Evolutionary conservation across 2,329 filamentous ascomycete genomes (phyloP).

Genomic region (Cladophialophora exuberans): DNA sequence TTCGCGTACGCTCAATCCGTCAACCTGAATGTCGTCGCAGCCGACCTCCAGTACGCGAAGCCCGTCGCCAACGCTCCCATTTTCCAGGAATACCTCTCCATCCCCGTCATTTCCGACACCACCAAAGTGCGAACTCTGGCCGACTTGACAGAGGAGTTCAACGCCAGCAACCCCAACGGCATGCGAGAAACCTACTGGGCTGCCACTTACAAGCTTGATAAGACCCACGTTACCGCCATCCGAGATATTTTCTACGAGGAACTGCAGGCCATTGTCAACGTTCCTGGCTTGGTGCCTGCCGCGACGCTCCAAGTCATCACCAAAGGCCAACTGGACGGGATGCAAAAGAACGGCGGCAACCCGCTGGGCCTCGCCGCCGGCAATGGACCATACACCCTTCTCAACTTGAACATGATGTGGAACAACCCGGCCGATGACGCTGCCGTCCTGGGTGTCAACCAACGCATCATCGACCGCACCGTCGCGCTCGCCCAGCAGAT

Average conservation of each 20-base stretch:
- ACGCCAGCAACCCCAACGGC: slow-evolving; percentile 39
- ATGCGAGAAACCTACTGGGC: slow-evolving; percentile 41
- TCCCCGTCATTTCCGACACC: slow-evolving; percentile 38
- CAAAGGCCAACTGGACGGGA: slow-evolving; percentile 36
- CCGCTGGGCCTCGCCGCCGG: slow-evolving; percentile 39
- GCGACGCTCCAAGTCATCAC: slow-evolving; percentile 42
- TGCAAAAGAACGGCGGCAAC: slow-evolving; percentile 41
- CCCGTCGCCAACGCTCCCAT: slow-evolving; percentile 42
- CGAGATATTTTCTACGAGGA: slow-evolving; percentile 35
- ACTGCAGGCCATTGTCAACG: slow-evolving; percentile 29
- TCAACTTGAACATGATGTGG: slow-evolving; percentile 40
- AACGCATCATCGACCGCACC: slow-evolving; percentile 37
- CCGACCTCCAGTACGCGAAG: slow-evolving; percentile 44
- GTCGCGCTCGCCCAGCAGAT: slow-evolving; percentile 36
- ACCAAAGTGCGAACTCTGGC: slow-evolving; percentile 36
- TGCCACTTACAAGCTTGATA: slow-evolving; percentile 38
- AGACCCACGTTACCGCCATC: slow-evolving; percentile 35
- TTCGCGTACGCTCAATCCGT: slow-evolving; percentile 34
- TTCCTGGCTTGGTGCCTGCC: slow-evolving; percentile 33
- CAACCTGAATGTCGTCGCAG: slow-evolving; percentile 33
- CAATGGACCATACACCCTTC: slow-evolving; percentile 34
- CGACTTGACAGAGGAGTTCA: slow-evolving; percentile 42
- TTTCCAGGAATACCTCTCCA: slow-evolving; percentile 43
- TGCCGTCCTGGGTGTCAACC: slow-evolving; percentile 33
- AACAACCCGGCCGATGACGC: slow-evolving; percentile 39